Percentiles rank a stretch among this genome's conserved stretches.
Conservation (phyloP, 2,329 filamentous ascomycete genomes). For the Moelleriella libera region DNA sequence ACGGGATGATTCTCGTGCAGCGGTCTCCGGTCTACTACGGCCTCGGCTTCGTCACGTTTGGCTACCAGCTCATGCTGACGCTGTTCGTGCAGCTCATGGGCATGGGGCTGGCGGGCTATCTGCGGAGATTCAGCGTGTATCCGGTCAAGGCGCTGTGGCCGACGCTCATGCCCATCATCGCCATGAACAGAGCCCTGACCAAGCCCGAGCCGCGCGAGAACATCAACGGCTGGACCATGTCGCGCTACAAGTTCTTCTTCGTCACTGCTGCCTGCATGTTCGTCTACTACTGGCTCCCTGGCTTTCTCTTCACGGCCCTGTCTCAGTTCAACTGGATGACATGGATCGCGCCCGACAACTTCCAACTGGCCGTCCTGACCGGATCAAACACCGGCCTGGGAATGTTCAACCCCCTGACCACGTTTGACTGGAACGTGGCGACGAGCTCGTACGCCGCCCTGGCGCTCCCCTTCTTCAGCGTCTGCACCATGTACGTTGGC, state of each 20-base stretch:
- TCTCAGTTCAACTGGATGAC: conserved; percentile 38
- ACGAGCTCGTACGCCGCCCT: conserved; percentile 23
- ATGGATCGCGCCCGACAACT: conserved; percentile 35
- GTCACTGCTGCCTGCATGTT: conserved; percentile 29
- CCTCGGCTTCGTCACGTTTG: conserved; percentile 22
- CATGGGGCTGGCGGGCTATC: conserved; percentile 37
- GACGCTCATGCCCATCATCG: conserved; percentile 29
- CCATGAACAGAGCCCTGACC: conserved; percentile 28
- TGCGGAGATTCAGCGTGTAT: conserved; percentile 35
- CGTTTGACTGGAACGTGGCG: conserved; percentile 25
- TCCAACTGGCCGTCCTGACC: conserved; percentile 22
- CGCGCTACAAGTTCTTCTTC: conserved; percentile 30
- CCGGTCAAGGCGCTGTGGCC: conserved; percentile 39
- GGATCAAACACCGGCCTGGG: conserved; percentile 27
- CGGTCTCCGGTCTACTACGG: conserved; percentile 28
- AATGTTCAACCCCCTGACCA: conserved; percentile 19
- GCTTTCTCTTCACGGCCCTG: conserved; percentile 32
- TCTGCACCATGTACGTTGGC: conserved; percentile 20
- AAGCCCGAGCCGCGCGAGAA: conserved; percentile 13
- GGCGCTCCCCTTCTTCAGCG: conserved; percentile 22
- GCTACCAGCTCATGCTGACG: conserved; percentile 30
- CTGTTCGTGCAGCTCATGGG: conserved; percentile 38
- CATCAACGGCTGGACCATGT: conserved; percentile 22
- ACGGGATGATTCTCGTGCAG: conserved; percentile 32
- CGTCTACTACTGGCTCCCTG: conserved; percentile 38